phyloP scores from a whole-genome alignment of 805 yeast genomes.

The Teunomyces gatunensis region DNA sequence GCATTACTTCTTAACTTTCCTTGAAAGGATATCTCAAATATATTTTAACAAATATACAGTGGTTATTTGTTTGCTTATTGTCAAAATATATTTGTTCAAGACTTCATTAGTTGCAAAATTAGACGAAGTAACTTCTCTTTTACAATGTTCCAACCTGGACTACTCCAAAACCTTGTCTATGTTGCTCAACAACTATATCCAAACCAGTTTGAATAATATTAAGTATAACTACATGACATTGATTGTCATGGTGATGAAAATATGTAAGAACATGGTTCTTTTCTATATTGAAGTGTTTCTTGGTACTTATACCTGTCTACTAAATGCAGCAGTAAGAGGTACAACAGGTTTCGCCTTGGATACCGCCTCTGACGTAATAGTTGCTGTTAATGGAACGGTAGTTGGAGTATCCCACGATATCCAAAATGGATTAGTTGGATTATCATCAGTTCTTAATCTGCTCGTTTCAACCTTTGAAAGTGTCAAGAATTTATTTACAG shows the following conservation, averaged over 20 bases:
- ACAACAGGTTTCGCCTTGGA: conserved; percentile 70
- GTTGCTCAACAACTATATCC: conserved; percentile 53
- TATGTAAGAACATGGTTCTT: conserved; percentile 55
- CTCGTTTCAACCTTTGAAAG: conserved; percentile 46
- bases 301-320: conserved; percentile 85
- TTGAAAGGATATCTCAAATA: conserved; percentile 59
- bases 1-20: conserved; percentile 41
- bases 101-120: conserved; percentile 45
- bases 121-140: conserved; percentile 30
- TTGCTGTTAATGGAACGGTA: conserved; percentile 58
- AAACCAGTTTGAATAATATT: conserved; percentile 45
- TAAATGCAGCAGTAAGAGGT: conserved; percentile 72
- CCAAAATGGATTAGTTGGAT: conserved; percentile 61
- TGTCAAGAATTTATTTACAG: conserved; percentile 52
- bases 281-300: conserved; percentile 70
- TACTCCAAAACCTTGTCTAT: conserved; percentile 57
- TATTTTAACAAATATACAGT: conserved; percentile 68
- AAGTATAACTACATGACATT: conserved; percentile 45
- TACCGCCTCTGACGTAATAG: conserved; percentile 62
- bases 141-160: conserved; percentile 41
- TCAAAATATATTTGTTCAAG: conserved; percentile 62
- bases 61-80: conserved; percentile 48
- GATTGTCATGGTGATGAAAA: conserved; percentile 49
- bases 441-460: conserved; percentile 57
- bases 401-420: conserved; percentile 54